These are phyloP conservation scores for Adansonia madagascariensis DNA, from an alignment of 441 rosid genomes.

Conservation along the genomic window DNA sequence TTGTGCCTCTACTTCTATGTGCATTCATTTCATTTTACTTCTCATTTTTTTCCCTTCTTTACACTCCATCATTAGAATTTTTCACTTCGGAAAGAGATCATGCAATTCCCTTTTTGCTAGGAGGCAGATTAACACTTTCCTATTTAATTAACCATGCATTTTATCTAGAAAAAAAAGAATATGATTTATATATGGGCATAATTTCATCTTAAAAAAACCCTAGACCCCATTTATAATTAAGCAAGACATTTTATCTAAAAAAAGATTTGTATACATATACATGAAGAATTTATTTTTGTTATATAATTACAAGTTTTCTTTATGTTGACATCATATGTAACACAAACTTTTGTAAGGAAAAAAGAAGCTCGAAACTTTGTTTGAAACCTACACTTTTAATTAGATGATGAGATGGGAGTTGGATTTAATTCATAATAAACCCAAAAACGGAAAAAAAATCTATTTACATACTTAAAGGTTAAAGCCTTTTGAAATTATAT, in stretches of 20 bases:
- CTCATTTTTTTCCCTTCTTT: background rate
- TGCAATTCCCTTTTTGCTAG: background rate
- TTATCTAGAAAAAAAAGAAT: background rate
- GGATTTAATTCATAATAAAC: background rate
- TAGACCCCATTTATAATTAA: background rate
- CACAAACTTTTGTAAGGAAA: constrained; percentile 4
- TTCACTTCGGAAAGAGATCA: background rate
- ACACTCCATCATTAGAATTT: background rate
- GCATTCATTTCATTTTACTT: background rate
- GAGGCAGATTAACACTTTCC: background rate
- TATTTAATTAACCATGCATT: background rate
- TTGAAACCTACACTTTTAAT: background rate
- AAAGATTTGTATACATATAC: too few species aligned
- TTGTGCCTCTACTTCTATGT: constrained; percentile 2
- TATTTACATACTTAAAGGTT: background rate
- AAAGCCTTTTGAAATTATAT: background rate
- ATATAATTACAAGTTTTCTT: background rate
- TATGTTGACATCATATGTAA: constrained; percentile 20
- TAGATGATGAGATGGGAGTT: background rate
- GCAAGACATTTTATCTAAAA: too few species aligned
- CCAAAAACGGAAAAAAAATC: too few species aligned
- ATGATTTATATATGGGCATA: background rate
- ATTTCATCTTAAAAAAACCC: background rate
- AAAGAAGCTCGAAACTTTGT: constrained; percentile 32
- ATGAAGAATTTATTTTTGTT: background rate